These are phyloP conservation scores for Atkinsonella hypoxylon DNA, from an alignment of 2,329 filamentous ascomycete species.

Conservation along the genomic window DNA sequence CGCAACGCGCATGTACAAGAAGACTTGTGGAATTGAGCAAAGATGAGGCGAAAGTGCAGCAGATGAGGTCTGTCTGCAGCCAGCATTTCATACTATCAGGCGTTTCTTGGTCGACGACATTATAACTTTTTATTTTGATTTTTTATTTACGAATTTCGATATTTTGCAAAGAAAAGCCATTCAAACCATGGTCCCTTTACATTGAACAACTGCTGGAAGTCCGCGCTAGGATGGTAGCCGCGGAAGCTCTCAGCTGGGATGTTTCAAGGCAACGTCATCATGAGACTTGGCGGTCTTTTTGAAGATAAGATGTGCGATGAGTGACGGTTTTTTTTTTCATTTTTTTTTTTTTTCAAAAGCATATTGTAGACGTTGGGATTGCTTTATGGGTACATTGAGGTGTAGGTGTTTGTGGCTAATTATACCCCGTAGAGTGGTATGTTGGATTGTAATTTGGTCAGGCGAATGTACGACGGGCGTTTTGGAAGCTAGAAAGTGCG, in stretches of 20 bases:
- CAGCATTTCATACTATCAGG: conserved; percentile 1
- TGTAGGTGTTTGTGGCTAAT: too few species aligned
- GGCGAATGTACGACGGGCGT: too few species aligned
- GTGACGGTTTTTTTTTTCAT: too few species aligned
- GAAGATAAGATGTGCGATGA: too few species aligned
- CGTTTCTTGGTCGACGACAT: not conserved
- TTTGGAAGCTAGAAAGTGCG: too few species aligned
- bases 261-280: not conserved
- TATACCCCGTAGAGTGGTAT: too few species aligned
- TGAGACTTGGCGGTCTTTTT: not conserved
- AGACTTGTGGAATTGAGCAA: not conserved
- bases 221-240: not conserved
- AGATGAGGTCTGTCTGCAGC: not conserved
- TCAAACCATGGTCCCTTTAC: not conserved
- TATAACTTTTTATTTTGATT: not conserved
- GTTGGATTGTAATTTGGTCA: too few species aligned
- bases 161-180: not conserved
- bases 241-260: not conserved
- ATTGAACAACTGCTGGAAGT: not conserved
- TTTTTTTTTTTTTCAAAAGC: too few species aligned
- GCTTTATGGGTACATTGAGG: too few species aligned
- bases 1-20: conserved; percentile 1
- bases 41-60: not conserved
- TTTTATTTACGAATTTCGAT: not conserved
- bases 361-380: too few species aligned